Base-by-base conservation (phyloP, 371 early-diverging fungal species). In the Rhizopus delemar region DNA sequence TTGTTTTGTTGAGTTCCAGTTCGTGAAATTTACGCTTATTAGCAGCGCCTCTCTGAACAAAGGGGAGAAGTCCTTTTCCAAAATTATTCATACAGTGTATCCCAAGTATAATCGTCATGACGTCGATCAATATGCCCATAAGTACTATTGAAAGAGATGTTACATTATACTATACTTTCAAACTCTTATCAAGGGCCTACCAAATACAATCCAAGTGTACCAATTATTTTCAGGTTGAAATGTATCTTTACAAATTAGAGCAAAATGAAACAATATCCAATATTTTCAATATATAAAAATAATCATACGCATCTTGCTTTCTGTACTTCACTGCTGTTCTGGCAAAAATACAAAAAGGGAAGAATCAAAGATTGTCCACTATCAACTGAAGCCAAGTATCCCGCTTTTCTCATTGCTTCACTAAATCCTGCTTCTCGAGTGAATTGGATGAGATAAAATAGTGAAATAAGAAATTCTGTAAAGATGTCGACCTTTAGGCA, bases 391-490 rank as follows among this genome's bases (percentile, higher is more conserved):
- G 58, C 34, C 59, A 70, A 3, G 69, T 66, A 58, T 73, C 65
- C 16, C 56, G 56, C 5, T 51, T 41, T 38, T 73, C n/a, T 68
- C 9, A 71, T 16, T 4, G 66, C 73, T 15, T 56, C 57, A 46
- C 59, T 55, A 5, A 56, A 35, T 46, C 62, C 34, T 35, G 49
- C 15, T 31, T 53, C 60, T 5, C 38, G 3, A 6, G 70, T 59
- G 51, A 71, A 76, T 46, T 80, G 80, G 9, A 75, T 77, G 8
- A 74, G 49, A 57, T 80, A 80, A 46, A 80, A 80, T 0, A 77
- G 15, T n/a, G 77, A 77, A 28, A 80, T 73, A 31, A 77, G 56
- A 32, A 80, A 80, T 45, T 68, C 70, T 0, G 73, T 70, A 53
- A 77, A 80, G 15, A 80, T 58, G 45, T 80, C 75, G 33, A 80